A percentile compares a stretch with the other conserved stretches of the same genome.
Conservation (phyloP, 169 alveolate species). For the Babesia microti region DNA sequence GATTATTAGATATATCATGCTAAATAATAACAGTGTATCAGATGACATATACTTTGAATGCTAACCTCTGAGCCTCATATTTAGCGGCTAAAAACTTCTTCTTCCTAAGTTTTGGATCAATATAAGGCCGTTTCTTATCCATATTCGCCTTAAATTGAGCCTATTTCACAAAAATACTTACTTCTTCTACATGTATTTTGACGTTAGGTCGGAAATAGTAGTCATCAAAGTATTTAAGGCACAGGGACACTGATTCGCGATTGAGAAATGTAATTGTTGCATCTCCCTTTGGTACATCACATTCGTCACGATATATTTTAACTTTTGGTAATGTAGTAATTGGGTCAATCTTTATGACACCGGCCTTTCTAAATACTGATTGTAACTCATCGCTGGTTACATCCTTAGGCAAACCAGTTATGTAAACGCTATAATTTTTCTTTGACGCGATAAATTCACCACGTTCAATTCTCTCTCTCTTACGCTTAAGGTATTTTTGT, state of each 20-base stretch:
- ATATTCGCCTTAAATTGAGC: slow-evolving; percentile 46
- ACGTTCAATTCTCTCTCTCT: slow-evolving; percentile 31
- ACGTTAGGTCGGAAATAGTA: slow-evolving; percentile 52
- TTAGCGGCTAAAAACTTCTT: slow-evolving; percentile 60
- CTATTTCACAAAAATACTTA: slow-evolving; percentile 39
- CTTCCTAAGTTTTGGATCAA: slow-evolving; percentile 44
- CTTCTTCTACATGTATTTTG: slow-evolving; percentile 64
- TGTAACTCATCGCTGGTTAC: slow-evolving; percentile 54
- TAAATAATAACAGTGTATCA: no score
- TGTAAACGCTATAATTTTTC: slow-evolving; percentile 56
- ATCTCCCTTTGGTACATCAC: slow-evolving; percentile 61
- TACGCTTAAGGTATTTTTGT: no score
- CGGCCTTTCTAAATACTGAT: slow-evolving; percentile 64
- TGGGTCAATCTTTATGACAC: slow-evolving; percentile 71
- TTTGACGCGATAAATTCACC: slow-evolving; percentile 37
- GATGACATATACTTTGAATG: no score
- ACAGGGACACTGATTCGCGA: slow-evolving; percentile 64
- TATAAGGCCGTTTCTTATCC: slow-evolving; percentile 20
- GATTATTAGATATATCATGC: no score
- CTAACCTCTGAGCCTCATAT: slow-evolving; percentile 51
- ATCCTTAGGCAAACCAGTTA: slow-evolving; percentile 63
- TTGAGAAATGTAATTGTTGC: slow-evolving; percentile 70
- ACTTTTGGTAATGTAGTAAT: slow-evolving; percentile 67
- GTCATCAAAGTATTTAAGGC: slow-evolving; percentile 63
- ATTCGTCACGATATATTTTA: slow-evolving; percentile 57